Evolutionary conservation across 331 rosid species (phyloP).

Genomic region (Malus hybrid): DNA sequence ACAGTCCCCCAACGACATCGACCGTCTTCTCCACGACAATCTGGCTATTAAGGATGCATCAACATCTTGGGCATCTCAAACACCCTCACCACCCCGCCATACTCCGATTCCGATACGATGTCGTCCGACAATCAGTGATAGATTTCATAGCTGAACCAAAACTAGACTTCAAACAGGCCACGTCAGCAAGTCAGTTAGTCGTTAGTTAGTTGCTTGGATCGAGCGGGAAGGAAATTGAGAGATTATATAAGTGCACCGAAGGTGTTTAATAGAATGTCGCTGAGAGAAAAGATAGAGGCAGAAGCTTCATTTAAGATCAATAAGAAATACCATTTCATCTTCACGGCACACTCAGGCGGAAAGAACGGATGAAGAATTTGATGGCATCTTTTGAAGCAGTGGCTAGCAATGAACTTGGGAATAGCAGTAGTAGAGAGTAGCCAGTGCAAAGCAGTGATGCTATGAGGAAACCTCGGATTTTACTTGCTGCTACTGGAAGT

Average conservation of each 20-base stretch:
- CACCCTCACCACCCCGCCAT: too few species aligned
- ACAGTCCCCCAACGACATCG: too few species aligned
- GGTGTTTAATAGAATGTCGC: neutral
- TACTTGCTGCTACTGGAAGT: conserved; percentile 79
- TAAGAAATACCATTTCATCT: neutral
- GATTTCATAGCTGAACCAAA: neutral
- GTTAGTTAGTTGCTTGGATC: neutral
- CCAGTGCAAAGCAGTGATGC: conserved; percentile 1
- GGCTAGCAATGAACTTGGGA: conserved; percentile 38
- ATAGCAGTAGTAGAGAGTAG: conserved; percentile 12
- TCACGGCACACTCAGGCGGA: neutral
- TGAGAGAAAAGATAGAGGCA: neutral
- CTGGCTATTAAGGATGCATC: too few species aligned
- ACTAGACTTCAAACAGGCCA: neutral
- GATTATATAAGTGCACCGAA: neutral
- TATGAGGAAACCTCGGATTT: conserved; percentile 56
- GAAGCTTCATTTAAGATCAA: neutral
- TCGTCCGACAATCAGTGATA: neutral
- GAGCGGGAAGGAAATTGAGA: neutral
- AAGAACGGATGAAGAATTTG: neutral
- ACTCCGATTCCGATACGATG: too few species aligned
- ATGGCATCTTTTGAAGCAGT: conserved; percentile 11
- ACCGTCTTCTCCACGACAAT: too few species aligned
- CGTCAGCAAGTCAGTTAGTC: neutral
- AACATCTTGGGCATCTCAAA: too few species aligned